Percentiles rank a stretch among this genome's conserved stretches.
Conservation (phyloP, 805 yeast species). For the Metschnikowia aberdeeniae region DNA sequence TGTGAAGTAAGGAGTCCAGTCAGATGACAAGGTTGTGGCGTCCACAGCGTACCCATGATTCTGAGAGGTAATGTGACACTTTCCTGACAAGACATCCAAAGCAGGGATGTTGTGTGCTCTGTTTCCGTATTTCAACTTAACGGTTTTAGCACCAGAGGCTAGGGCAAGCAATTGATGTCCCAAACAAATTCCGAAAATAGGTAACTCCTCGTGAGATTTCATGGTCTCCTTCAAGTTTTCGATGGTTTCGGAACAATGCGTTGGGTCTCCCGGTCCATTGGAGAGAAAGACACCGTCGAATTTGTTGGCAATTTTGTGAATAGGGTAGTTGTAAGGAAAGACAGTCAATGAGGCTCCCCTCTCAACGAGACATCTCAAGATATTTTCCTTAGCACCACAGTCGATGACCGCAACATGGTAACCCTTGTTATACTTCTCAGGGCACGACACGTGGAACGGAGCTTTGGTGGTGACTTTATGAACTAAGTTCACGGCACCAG, state of each 20-base stretch:
- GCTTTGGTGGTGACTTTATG: slow-evolving; percentile 92
- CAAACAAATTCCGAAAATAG: slow-evolving; percentile 95
- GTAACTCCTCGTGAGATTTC: slow-evolving; percentile 64
- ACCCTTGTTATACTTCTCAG: slow-evolving; percentile 49
- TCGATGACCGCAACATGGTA: slow-evolving; percentile 87
- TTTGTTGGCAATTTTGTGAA: slow-evolving; percentile 83
- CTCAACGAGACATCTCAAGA: slow-evolving; percentile 84
- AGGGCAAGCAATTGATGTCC: slow-evolving; percentile 96
- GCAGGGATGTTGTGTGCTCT: slow-evolving; percentile 99
- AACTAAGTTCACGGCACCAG: slow-evolving; percentile 84
- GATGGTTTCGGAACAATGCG: slow-evolving; percentile 71
- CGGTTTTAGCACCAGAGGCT: slow-evolving; percentile 90
- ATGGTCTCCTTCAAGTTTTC: slow-evolving; percentile 56
- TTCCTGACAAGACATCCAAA: slow-evolving; percentile 81
- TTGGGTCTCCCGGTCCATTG: slow-evolving; percentile 99
- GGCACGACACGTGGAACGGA: slow-evolving; percentile 82
- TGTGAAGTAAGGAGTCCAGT: slow-evolving; percentile 76
- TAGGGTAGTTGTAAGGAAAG: slow-evolving; percentile 92
- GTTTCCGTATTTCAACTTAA: slow-evolving; percentile 95
- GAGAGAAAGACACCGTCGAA: slow-evolving; percentile 95
- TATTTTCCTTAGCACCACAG: slow-evolving; percentile 98
- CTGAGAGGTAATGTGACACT: slow-evolving; percentile 97
- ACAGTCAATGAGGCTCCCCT: slow-evolving; percentile 97
- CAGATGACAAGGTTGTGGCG: slow-evolving; percentile 63
- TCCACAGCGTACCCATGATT: slow-evolving; percentile 99